These are phyloP conservation scores for Debaryomycetaceae sp. DNA, from an alignment of 1,139 yeast genomes.

Conservation along the genomic window DNA sequence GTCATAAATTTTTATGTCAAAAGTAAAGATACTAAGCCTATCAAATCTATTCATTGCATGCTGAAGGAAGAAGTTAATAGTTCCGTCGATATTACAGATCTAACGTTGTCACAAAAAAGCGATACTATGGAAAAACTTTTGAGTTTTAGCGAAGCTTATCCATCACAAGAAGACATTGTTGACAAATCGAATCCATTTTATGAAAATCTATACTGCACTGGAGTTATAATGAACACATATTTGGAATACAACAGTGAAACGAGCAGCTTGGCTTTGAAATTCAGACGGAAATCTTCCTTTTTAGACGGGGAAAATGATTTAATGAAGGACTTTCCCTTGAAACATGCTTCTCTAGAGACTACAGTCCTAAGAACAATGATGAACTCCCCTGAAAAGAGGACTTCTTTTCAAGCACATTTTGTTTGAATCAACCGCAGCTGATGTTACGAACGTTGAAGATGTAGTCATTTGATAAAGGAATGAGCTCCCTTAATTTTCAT, in stretches of 20 bases:
- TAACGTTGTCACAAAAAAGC: background rate
- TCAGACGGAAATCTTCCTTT: slow-evolving; percentile 12
- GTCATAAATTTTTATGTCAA: slow-evolving; percentile 25
- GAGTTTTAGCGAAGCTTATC: background rate
- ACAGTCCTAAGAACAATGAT: slow-evolving; percentile 19
- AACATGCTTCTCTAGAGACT: slow-evolving; percentile 29
- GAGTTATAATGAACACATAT: slow-evolving; percentile 28
- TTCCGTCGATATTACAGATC: slow-evolving; percentile 1
- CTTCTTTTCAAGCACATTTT: slow-evolving; percentile 1
- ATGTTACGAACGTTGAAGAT: too few relatives aligned
- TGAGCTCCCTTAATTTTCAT: background rate
- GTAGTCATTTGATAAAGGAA: background rate
- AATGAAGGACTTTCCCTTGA: slow-evolving; percentile 32
- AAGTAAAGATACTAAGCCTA: slow-evolving; percentile 9
- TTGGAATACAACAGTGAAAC: slow-evolving; percentile 18
- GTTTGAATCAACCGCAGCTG: background rate
- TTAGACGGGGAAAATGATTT: slow-evolving; percentile 14
- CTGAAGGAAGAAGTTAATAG: background rate
- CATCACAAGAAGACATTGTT: background rate
- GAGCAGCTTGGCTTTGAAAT: slow-evolving; percentile 16
- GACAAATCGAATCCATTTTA: slow-evolving; percentile 14
- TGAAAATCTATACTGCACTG: slow-evolving; percentile 25
- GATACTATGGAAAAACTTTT: background rate
- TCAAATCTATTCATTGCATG: slow-evolving; percentile 6
- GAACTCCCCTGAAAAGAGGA: slow-evolving; percentile 3